Evolutionary conservation across 441 rosid species (phyloP).

Genomic region (Melastoma candidum): DNA sequence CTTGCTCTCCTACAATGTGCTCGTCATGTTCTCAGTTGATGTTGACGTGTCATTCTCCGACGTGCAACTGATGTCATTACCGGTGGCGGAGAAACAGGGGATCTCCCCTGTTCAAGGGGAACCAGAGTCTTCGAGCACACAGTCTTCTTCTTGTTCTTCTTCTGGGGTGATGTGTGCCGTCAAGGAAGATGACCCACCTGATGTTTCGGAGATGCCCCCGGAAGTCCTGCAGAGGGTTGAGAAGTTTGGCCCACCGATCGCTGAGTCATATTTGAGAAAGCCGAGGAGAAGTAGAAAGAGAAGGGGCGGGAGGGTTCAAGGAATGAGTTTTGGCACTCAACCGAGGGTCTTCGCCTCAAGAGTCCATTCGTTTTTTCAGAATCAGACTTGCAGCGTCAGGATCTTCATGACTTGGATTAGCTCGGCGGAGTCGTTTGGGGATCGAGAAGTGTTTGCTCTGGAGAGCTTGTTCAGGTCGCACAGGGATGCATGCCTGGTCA

Average conservation of each 20-base stretch:
- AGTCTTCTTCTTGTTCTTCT: constrained; percentile 13
- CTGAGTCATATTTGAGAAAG: constrained; percentile 9
- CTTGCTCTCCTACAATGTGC: constrained; percentile 56
- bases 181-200: constrained; percentile 34
- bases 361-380: constrained; percentile 34
- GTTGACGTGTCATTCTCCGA: constrained; percentile 34
- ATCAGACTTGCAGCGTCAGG: constrained; percentile 39
- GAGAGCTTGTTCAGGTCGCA: constrained; percentile 59
- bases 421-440: constrained; percentile 45
- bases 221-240: constrained; percentile 22
- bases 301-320: constrained; percentile 4
- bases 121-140: constrained; percentile 9
- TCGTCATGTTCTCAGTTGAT: constrained; percentile 49
- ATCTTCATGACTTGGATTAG: constrained; percentile 96
- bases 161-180: constrained; percentile 32
- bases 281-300: constrained; percentile 14
- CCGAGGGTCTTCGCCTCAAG: constrained; percentile 33
- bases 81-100: constrained; percentile 21
- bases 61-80: constrained; percentile 14
- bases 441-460: constrained; percentile 40
- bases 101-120: constrained; percentile 3
- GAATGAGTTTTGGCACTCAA: constrained; percentile 17
- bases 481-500: constrained; percentile 48
- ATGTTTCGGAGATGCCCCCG: constrained; percentile 23
- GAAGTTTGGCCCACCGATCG: constrained; percentile 18